A percentile compares a stretch with the other conserved stretches of the same genome.
Evolutionary conservation across 768 basidiomycete genomes (phyloP).

Genomic region (Suillus bovinus): DNA sequence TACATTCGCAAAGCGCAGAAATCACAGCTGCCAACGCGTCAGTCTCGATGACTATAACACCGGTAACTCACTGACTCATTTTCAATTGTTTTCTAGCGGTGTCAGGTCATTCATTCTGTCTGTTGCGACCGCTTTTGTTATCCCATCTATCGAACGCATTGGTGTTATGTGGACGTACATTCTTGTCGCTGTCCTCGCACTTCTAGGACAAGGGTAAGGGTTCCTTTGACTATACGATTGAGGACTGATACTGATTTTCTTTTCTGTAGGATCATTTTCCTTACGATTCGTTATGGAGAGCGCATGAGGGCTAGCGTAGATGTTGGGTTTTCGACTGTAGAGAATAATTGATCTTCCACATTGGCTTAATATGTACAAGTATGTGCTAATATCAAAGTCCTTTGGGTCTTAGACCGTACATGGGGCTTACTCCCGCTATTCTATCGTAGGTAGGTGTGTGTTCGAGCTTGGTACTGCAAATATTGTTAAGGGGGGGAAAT

Average conservation of each 20-base stretch:
- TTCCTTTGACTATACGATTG: not conserved
- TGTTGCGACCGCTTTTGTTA: slow-evolving; percentile 42
- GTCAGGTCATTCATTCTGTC: slow-evolving; percentile 47
- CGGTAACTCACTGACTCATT: slow-evolving; percentile 29
- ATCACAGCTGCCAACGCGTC: slow-evolving; percentile 44
- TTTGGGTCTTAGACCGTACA: too few relatives aligned
- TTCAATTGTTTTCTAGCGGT: slow-evolving; percentile 34
- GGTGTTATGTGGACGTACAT: slow-evolving; percentile 54
- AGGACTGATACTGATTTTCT: slow-evolving; percentile 28
- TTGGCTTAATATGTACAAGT: too few relatives aligned
- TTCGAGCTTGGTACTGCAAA: too few relatives aligned
- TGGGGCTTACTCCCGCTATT: too few relatives aligned
- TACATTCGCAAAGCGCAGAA: slow-evolving; percentile 60
- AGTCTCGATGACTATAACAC: not conserved
- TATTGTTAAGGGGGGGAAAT: too few relatives aligned
- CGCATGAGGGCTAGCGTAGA: slow-evolving; percentile 58
- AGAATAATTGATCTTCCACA: slow-evolving; percentile 38
- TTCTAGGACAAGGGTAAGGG: slow-evolving; percentile 56
- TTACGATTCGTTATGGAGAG: slow-evolving; percentile 56
- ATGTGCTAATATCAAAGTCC: too few relatives aligned
- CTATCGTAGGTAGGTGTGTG: too few relatives aligned
- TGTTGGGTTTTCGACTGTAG: slow-evolving; percentile 51
- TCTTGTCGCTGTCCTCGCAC: slow-evolving; percentile 44
- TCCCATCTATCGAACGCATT: slow-evolving; percentile 54
- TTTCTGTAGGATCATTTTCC: slow-evolving; percentile 45